Evolutionary conservation across 495 filamentous ascomycete genomes (phyloP), one percentile per base, ranked within the genome.

Genomic region (Penicillium waksmanii): DNA sequence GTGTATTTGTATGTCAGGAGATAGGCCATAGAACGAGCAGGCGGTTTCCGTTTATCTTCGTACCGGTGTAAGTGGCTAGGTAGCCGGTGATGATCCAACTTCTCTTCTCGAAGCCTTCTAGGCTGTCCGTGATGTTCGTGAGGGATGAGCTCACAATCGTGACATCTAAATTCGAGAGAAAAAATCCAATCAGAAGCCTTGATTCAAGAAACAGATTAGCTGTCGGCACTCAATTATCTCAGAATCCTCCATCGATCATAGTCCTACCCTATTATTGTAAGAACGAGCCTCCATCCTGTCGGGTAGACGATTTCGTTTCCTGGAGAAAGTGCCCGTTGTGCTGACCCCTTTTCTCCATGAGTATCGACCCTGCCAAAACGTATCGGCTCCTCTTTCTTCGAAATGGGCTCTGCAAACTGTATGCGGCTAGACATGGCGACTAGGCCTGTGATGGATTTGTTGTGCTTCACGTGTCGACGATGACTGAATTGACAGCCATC

Each of bases 61-160:
- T 67, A 80, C 84, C 82, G 19, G 82, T 80, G 50, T 85, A 85
- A 3, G 78, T 84, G 43, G 86, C 62, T 13, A 86, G 66, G 60
- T 87, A 88, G 13, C 75, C 73, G 13, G 81, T 83, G 33, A 86
- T 74, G 13, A 88, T 73, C 85, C 84, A 87, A 17, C 80, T 79
- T 4, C 72, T 75, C 56, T 85, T 73, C 18, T 79, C 68, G 55
- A 84, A 84, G 38, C 84, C 76, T 7, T 79, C 60, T 19, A 88
- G 65, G 21, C 81, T 79, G 44, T 80, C 73, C 3, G 81, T 83
- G 50, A 89, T 87, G 11, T 79, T 79, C 15, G 87, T 79, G 6
- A 89, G 75, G 3, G 87, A 81, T 0, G 86, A 88, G 40, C 84
- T 83, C 13, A 88, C 82, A 50, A 88, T 87, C 0, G 85, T 84